Evolutionary conservation across 176 grass and related monocot species (phyloP).

Genomic region (Dendrocalamus sinicus): DNA sequence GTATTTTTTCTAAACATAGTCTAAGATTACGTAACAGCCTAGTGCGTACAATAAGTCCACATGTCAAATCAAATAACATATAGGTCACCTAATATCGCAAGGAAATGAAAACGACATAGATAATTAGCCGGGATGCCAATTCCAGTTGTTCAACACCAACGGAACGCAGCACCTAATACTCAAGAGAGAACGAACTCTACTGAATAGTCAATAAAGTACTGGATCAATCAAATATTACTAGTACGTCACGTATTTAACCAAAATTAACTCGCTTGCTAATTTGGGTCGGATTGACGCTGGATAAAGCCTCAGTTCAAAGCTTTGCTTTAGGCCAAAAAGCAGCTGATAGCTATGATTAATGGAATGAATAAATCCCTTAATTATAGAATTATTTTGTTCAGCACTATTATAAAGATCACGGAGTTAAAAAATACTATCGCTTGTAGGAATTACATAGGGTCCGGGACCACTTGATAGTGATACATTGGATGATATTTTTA

Average conservation of each 20-base stretch:
- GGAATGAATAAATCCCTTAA: neutral
- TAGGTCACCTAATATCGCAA: neutral
- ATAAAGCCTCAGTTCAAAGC: neutral
- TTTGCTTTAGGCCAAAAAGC: neutral
- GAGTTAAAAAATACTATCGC: too few relatives aligned
- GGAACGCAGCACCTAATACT: neutral
- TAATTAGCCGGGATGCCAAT: neutral
- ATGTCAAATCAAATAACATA: neutral
- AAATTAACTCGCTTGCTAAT: neutral
- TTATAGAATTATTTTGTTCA: too few relatives aligned
- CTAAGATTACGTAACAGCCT: neutral
- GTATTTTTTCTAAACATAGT: too few relatives aligned
- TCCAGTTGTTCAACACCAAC: neutral
- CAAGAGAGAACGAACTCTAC: neutral
- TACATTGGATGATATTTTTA: too few relatives aligned
- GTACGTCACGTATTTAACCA: neutral
- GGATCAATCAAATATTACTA: neutral
- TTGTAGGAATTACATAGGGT: too few relatives aligned
- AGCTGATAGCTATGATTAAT: neutral
- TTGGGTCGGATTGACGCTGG: neutral
- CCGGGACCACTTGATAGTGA: too few relatives aligned
- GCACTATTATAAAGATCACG: too few relatives aligned
- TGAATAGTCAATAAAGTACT: neutral
- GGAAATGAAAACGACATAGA: neutral
- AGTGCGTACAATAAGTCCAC: neutral